Evolutionary conservation across 1,139 yeast genomes (phyloP), one percentile per base, ranked within the genome.

Genomic region (Kluyveromyces sp.): DNA sequence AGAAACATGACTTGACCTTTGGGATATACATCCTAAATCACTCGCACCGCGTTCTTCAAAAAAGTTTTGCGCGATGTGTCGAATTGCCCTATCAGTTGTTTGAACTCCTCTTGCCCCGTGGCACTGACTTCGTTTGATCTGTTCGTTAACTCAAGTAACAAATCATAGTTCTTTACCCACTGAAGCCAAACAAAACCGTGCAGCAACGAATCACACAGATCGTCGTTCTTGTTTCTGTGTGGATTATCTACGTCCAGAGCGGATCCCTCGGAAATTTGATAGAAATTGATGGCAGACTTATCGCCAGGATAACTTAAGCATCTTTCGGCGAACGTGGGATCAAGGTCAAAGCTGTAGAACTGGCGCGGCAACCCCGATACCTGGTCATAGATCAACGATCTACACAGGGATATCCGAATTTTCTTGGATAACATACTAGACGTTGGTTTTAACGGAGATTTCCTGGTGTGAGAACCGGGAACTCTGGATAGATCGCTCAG

Each of bases 121-220:
- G 26, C 11, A 7, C 8, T 30, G 28, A 7, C n/a, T 8, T 29
- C 17, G 2, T 20, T 11, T 17, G 28, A 3, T 17, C 20, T 29
- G 13, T 11, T 19, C n/a, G 28, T 30, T 16, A 41, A 30, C 3
- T 18, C n/a, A 7, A n/a, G 7, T 11, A 41, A 29, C 4, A 22
- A n/a, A 9, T 49, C 47, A 33, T 52, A 59, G 15, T 47, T 46
- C 15, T 38, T 43, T 1, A 57, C 34, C 78, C 82, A 78, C 13
- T 66, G 61, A 12, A 66, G 45, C 74, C 78, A 77, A 0, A 78
- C 68, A 0, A 78, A 44, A 0, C 76, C 82, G 57, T 80, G 85
- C 3, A 80, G 57, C 15, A 80, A 60, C 0, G 81, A 69, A 55
- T 80, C 87, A 7, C 76, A 73, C 17, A 78, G 57, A 54, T 80